phyloP scores from a whole-genome alignment of 805 yeast species.

The Lipomyces orientalis region DNA sequence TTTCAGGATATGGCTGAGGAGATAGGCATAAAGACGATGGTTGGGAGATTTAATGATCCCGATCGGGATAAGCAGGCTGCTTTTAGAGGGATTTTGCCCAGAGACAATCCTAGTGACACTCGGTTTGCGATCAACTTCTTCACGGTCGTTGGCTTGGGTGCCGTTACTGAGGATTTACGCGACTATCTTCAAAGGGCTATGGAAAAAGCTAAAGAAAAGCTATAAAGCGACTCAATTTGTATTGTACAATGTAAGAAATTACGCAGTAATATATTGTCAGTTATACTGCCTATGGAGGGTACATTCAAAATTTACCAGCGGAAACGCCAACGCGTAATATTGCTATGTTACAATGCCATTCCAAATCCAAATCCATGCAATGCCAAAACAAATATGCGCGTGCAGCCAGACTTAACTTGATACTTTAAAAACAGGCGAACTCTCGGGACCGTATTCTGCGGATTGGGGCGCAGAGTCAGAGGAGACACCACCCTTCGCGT shows the following conservation, averaged over 20 bases:
- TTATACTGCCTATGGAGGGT: neutral
- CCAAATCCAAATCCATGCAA: neutral
- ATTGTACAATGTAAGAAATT: neutral
- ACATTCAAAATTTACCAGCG: neutral
- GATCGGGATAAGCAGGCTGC: slow-evolving; percentile 52
- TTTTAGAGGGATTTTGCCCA: slow-evolving; percentile 70
- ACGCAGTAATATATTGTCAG: neutral
- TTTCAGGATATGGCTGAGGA: slow-evolving; percentile 82
- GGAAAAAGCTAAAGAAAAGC: neutral
- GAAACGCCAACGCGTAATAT: neutral
- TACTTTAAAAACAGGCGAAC: neutral
- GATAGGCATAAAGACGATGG: slow-evolving; percentile 62
- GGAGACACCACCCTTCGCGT: slow-evolving; percentile 66
- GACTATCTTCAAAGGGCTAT: slow-evolving; percentile 46
- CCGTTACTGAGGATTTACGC: slow-evolving; percentile 83
- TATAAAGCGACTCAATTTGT: neutral
- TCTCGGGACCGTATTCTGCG: neutral
- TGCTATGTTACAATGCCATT: neutral
- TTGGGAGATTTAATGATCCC: slow-evolving; percentile 58
- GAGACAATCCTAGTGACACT: slow-evolving; percentile 44
- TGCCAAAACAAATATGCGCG: neutral
- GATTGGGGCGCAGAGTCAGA: slow-evolving; percentile 13
- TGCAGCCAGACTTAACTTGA: neutral
- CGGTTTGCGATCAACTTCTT: slow-evolving; percentile 86
- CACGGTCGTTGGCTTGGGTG: slow-evolving; percentile 90